A percentile compares a stretch with the other conserved stretches of the same genome.
Evolutionary conservation across 768 basidiomycete genomes (phyloP).

Genomic region (Mycena olivaceomarginata): DNA sequence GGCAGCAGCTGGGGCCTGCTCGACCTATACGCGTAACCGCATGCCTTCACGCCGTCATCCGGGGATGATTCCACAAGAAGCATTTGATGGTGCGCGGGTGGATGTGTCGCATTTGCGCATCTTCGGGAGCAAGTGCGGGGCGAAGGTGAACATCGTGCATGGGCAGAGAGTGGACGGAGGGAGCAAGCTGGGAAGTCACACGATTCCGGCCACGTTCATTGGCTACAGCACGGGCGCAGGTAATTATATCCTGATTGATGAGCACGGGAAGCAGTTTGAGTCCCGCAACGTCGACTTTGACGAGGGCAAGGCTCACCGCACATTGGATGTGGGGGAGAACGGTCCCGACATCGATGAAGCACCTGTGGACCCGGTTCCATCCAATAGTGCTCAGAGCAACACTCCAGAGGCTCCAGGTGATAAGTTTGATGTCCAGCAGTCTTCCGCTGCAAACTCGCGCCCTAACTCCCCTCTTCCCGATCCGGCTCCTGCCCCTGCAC

Average conservation of each 20-base stretch:
- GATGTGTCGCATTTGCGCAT: background rate
- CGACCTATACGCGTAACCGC: background rate
- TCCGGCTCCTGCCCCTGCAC: too few species aligned
- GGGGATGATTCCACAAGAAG: slow-evolving; percentile 6
- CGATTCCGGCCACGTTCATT: slow-evolving; percentile 19
- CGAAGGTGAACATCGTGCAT: background rate
- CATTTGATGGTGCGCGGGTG: background rate
- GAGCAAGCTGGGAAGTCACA: slow-evolving; percentile 10
- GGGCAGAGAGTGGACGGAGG: background rate
- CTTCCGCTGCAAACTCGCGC: too few species aligned
- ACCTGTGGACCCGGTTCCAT: too few species aligned
- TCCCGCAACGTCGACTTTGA: slow-evolving; percentile 22
- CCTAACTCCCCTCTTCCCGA: too few species aligned
- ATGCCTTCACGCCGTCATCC: slow-evolving; percentile 28
- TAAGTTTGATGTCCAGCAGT: too few species aligned
- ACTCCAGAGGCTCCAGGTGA: background rate
- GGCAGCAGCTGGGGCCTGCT: slow-evolving; percentile 19
- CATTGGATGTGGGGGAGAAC: slow-evolving; percentile 20
- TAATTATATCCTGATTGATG: too few species aligned
- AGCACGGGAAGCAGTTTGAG: slow-evolving; percentile 18
- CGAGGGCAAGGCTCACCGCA: slow-evolving; percentile 11
- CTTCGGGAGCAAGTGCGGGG: slow-evolving; percentile 14
- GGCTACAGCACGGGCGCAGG: slow-evolving; percentile 5
- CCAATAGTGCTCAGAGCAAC: too few species aligned
- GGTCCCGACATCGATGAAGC: background rate